Conservation (phyloP, 768 basidiomycete genomes). For the Crepidotus variabilis region DNA sequence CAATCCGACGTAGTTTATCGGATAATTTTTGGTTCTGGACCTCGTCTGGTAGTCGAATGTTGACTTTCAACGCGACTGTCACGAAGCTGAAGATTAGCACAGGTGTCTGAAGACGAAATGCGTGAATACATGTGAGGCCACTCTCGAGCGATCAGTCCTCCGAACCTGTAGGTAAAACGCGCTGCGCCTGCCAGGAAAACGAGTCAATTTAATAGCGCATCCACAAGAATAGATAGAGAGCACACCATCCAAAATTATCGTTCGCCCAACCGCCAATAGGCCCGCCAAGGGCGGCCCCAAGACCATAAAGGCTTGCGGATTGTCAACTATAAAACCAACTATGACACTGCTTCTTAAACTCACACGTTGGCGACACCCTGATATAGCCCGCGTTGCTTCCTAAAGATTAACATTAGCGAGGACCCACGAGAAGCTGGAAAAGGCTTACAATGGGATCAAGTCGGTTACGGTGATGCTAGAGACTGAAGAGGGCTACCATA, state of each 20-base stretch:
- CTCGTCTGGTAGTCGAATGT: slow-evolving; percentile 69
- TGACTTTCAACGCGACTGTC: slow-evolving; percentile 73
- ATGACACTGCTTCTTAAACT: slow-evolving; percentile 16
- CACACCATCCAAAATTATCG: slow-evolving; percentile 83
- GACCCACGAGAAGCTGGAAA: slow-evolving; percentile 11
- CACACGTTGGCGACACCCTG: slow-evolving; percentile 92
- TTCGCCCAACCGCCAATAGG: slow-evolving; percentile 84
- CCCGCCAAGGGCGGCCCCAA: slow-evolving; percentile 79
- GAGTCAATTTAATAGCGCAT: slow-evolving; percentile 12
- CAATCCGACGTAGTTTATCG: slow-evolving; percentile 75
- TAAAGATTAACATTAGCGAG: slow-evolving; percentile 23
- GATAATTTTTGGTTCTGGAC: slow-evolving; percentile 53
- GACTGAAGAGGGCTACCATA: slow-evolving; percentile 43
- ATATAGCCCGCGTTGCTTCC: slow-evolving; percentile 84
- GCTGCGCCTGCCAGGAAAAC: slow-evolving; percentile 53
- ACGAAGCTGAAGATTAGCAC: slow-evolving; percentile 67
- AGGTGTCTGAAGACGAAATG: slow-evolving; percentile 53
- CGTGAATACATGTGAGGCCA: slow-evolving; percentile 4
- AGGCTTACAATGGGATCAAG: slow-evolving; percentile 76
- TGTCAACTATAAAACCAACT: not conserved
- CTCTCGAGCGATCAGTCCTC: slow-evolving; percentile 16
- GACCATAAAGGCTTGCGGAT: slow-evolving; percentile 64
- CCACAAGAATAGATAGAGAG: slow-evolving; percentile 11
- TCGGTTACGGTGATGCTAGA: slow-evolving; percentile 84
- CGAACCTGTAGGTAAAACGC: slow-evolving; percentile 85